Percentiles rank a stretch among this genome's conserved stretches.
These are phyloP conservation scores for Erodium maritimum DNA, from an alignment of 345 rosid genomes.

Conservation along the genomic window DNA sequence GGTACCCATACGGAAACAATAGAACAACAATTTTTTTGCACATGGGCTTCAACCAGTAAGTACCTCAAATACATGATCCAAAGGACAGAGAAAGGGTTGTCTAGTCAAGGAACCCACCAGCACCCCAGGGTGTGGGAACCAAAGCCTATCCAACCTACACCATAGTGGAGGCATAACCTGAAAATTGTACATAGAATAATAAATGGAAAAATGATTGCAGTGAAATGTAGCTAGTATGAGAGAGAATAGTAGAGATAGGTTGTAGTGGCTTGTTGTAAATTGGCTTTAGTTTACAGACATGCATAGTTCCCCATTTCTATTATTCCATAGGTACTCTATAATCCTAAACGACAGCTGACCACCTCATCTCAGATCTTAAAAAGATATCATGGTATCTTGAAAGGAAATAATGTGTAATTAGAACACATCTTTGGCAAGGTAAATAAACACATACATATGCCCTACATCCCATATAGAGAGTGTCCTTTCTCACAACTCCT, in stretches of 20 bases:
- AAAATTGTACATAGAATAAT: conserved; percentile 12
- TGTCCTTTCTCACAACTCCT: no score
- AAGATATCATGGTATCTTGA: no score
- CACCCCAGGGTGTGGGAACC: conserved; percentile 97
- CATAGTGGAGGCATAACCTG: conserved; percentile 97
- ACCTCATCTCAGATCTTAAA: no score
- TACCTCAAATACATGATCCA: conserved; percentile 99
- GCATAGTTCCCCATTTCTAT: not conserved
- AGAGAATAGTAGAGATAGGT: not conserved
- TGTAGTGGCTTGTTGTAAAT: not conserved
- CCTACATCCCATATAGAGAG: no score
- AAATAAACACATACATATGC: no score
- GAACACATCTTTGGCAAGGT: no score
- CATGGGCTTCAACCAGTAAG: conserved; percentile 2
- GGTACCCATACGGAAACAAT: not conserved
- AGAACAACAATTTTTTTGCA: not conserved
- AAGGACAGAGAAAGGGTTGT: conserved; percentile 92
- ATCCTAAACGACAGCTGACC: no score
- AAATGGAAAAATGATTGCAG: conserved; percentile 6
- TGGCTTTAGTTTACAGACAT: not conserved
- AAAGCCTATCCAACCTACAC: conserved; percentile 97
- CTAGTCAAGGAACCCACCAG: conserved; percentile 79
- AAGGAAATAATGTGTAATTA: no score
- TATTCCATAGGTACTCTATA: not conserved
- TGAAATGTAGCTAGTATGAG: not conserved